Base-by-base conservation (phyloP, 306 rosid species). In the Ziziphus jujuba region DNA sequence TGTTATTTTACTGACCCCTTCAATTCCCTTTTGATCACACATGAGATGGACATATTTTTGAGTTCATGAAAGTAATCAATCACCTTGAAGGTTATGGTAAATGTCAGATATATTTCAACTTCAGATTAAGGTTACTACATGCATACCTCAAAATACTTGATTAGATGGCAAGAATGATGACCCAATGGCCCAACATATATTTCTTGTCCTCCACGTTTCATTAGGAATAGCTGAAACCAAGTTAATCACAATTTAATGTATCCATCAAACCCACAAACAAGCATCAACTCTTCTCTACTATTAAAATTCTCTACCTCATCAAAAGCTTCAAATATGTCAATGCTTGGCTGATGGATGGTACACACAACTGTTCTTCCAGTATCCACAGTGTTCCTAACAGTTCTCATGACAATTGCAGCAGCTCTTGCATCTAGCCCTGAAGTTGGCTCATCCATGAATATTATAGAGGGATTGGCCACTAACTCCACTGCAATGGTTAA, bases 371-470 rank as follows among this genome's bases (percentile, higher is more conserved):
- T 83, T 72, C 87, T 67, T 28, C 87, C 87, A 1, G 83, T 82
- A 58, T 82, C 79, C 15, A 75, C 87, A 0, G 84, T 78, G 70
- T 78, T 82, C 63, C 84, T 73, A 50, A 82, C 84, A 0, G 84
- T 79, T 61, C 87, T 76, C 87, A 83, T 83, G 59, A 79, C 87
- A 24, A 83, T 83, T 9, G 84, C 87, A 49, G 82, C 87, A 21
- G 84, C 84, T 76, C 87, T 83, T 47, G 87, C 84, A 73, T 83
- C 87, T 2, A 83, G 67, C 13, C 87, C 84, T 6, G 87, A 83
- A 54, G 87, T 83, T 28, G 82, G 87, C 45, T 83, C 87, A 68
- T 79, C 87, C 87, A 82, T 82, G 69, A 82, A 82, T 79, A 78
- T 82, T 38, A 82, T 75, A 6, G 87, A 78, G 34, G 87, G 87